These are phyloP conservation scores for Margaritispora aquatica DNA, from an alignment of 495 filamentous ascomycete species.

Conservation along the genomic window DNA sequence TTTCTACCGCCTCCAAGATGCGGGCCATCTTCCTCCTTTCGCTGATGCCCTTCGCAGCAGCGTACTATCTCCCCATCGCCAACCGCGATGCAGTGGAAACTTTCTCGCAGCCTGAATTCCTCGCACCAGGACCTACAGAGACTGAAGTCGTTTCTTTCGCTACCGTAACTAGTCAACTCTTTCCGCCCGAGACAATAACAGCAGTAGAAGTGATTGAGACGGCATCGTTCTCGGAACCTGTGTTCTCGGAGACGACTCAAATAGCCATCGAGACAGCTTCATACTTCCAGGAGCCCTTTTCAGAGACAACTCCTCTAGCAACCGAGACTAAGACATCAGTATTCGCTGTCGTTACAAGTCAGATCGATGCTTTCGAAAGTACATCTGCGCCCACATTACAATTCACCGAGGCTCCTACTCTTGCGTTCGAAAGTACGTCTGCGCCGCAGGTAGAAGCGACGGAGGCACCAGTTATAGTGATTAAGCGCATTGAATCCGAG, in stretches of 20 bases:
- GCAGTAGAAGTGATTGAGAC: too few species aligned
- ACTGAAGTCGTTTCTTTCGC: background rate
- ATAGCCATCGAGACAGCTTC: too few species aligned
- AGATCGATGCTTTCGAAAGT: background rate
- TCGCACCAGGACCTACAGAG: background rate
- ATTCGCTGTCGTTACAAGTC: too few species aligned
- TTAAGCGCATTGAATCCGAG: too few species aligned
- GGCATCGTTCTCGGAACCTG: too few species aligned
- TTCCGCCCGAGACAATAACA: too few species aligned
- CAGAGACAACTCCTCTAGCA: too few species aligned
- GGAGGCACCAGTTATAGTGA: background rate
- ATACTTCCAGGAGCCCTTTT: too few species aligned
- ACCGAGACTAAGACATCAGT: too few species aligned
- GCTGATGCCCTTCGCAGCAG: background rate
- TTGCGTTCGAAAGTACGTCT: background rate
- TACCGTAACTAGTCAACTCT: too few species aligned
- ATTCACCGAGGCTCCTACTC: background rate
- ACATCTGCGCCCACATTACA: background rate
- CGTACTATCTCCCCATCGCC: background rate
- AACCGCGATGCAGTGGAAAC: background rate
- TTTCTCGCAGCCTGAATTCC: background rate
- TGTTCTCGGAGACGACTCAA: too few species aligned
- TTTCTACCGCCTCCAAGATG: background rate
- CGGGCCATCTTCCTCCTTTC: background rate
- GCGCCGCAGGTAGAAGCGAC: background rate